These are phyloP conservation scores for Lycium ferocissimum DNA, from an alignment of 257 asterid genomes.

Conservation along the genomic window DNA sequence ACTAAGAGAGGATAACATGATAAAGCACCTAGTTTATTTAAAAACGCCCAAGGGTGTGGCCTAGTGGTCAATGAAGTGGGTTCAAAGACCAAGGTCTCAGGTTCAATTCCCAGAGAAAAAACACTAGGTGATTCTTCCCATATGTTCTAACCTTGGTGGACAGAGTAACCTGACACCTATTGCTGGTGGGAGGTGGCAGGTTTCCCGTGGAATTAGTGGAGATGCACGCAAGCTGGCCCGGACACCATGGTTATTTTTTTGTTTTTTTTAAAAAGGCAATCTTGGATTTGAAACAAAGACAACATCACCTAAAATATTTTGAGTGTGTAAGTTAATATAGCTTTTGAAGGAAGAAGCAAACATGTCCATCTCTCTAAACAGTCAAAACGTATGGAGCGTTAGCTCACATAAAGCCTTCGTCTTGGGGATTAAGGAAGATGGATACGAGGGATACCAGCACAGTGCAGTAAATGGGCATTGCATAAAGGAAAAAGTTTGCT, in stretches of 20 bases:
- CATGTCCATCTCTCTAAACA: neutral
- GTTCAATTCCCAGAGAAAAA: too few species aligned
- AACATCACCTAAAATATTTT: neutral
- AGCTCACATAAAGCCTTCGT: neutral
- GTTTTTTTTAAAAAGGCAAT: slow-evolving; percentile 3
- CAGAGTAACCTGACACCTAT: too few species aligned
- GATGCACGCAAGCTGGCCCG: too few species aligned
- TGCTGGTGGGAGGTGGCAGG: too few species aligned
- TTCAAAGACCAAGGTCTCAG: too few species aligned
- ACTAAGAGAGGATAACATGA: slow-evolving; percentile 28
- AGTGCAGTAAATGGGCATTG: neutral
- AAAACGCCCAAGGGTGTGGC: neutral
- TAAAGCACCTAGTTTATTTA: slow-evolving; percentile 24
- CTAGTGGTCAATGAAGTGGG: too few species aligned
- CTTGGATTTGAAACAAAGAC: slow-evolving; percentile 3
- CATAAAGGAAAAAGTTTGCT: neutral
- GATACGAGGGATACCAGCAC: neutral
- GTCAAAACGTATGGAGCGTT: neutral
- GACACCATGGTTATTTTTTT: too few species aligned
- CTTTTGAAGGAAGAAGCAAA: neutral
- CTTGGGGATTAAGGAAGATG: slow-evolving; percentile 20
- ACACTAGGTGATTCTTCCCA: too few species aligned
- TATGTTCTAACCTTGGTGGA: too few species aligned
- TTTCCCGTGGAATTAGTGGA: too few species aligned
- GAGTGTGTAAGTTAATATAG: neutral